phyloP scores from a whole-genome alignment of 805 yeast species.

The Debaryomyces hansenii region DNA sequence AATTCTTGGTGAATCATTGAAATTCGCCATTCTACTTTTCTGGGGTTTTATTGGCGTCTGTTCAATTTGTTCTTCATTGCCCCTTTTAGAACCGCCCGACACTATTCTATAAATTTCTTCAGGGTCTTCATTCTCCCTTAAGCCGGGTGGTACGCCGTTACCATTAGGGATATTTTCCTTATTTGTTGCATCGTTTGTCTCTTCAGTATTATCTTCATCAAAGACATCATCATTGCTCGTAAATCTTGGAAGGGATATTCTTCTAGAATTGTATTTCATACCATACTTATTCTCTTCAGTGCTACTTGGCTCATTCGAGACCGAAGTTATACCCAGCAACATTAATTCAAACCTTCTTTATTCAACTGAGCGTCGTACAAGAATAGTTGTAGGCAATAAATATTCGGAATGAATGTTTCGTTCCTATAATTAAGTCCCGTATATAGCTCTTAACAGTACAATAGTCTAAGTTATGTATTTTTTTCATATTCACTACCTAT shows the following conservation, averaged over 20 bases:
- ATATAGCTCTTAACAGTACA: too few relatives aligned
- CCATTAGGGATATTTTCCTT: not conserved
- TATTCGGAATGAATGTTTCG: too few relatives aligned
- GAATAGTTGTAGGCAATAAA: too few relatives aligned
- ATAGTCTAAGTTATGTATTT: too few relatives aligned
- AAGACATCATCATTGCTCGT: not conserved
- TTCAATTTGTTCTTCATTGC: not conserved
- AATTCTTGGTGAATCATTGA: slow-evolving; percentile 18
- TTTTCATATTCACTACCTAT: too few relatives aligned
- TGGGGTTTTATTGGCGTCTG: not conserved
- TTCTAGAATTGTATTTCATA: slow-evolving; percentile 2
- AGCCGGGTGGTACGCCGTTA: not conserved
- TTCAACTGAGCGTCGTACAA: not conserved
- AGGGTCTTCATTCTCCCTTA: slow-evolving; percentile 13
- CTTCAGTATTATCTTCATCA: not conserved
- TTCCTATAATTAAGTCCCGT: too few relatives aligned
- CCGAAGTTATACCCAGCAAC: not conserved
- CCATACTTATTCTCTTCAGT: not conserved
- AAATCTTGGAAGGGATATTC: slow-evolving; percentile 4
- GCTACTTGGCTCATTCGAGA: not conserved
- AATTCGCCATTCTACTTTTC: not conserved
- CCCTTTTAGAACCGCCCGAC: not conserved
- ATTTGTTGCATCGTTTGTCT: not conserved
- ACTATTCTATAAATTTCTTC: slow-evolving; percentile 12
- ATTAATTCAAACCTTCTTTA: not conserved